These are phyloP conservation scores for Mucor indicus DNA, from an alignment of 371 early-diverging fungal species.

Conservation along the genomic window DNA sequence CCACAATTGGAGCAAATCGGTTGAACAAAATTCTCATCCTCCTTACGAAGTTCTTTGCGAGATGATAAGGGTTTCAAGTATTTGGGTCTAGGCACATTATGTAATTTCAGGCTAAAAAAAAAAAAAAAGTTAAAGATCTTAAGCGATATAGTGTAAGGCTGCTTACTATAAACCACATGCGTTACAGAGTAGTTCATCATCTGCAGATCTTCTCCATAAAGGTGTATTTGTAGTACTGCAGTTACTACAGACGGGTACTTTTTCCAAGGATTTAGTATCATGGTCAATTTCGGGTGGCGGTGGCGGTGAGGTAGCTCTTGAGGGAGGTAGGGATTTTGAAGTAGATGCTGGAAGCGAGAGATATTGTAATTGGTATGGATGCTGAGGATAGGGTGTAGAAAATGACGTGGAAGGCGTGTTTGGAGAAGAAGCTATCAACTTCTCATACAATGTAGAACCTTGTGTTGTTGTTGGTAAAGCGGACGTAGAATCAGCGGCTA, in stretches of 20 bases:
- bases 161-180: constrained; percentile 88
- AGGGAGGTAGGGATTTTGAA: constrained; percentile 23
- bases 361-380: no score
- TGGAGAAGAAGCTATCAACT: no score
- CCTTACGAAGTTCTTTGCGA: constrained; percentile 19
- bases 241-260: constrained; percentile 67
- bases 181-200: constrained; percentile 86
- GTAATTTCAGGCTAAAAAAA: constrained; percentile 57
- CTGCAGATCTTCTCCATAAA: constrained; percentile 88
- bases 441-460: constrained; percentile 29
- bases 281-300: no score
- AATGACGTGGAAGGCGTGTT: no score
- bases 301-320: constrained; percentile 28
- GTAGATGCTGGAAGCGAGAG: no score
- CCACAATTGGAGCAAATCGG: constrained; percentile 82
- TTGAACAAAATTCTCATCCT: constrained; percentile 35
- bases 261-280: no score
- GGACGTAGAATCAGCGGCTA: constrained; percentile 5
- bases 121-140: neutral
- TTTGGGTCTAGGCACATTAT: constrained; percentile 65
- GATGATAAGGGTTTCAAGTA: constrained; percentile 28
- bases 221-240: constrained; percentile 90
- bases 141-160: neutral
- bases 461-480: constrained; percentile 12
- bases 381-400: no score